Evolutionary conservation across 306 rosid genomes (phyloP), one percentile per base, ranked within the genome.

Genomic region (Casuarina equisetifolia): DNA sequence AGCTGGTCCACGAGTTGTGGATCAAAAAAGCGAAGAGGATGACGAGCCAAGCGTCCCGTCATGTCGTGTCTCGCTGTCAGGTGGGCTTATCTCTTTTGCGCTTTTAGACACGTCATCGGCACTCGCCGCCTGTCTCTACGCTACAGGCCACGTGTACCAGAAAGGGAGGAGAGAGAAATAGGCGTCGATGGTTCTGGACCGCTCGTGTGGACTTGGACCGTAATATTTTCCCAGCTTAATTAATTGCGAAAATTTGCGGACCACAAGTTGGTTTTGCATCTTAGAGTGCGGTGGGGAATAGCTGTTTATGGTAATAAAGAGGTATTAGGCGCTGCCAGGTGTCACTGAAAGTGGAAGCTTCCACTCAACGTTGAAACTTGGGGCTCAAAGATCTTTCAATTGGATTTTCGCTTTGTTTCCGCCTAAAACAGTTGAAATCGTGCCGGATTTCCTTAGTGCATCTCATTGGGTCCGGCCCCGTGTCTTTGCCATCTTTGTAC

Each of bases 41-140:
- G 8, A 61, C 51, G 39, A 38, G 73, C 40, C 19, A 39, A 68
- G 74, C 32, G 32, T 0, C 13, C 20, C 69, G 49, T 48, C 17
- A 35, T 51, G 81, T 4, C 77, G 51, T 52, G 19, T 4, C 64
- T 20, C 39, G 39, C 64, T 58, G 39, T 58, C 39, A 57, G 64
- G 39, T 58, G 64, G 39, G 9, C 64, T 20, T 79, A 45, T 81
- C 75, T 61, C 20, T 16, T 35, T 73, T 79, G 79, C 88, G 55
- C 88, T 86, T 86, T 86, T 84, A 5, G 75, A 84, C 86, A 84
- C 75, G 81, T 86, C 90, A 84, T 20, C 6, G 50, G 77, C 84
- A 74, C 88, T 79, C 62, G 79, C 88, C 88, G 85, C 84, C 90
- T 63, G 46, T 16, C 48, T 54, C 57, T 68, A 63, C 12, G 5